Conservation (phyloP, 2,329 filamentous ascomycete species). For the Aureobasidium mangrovei region DNA sequence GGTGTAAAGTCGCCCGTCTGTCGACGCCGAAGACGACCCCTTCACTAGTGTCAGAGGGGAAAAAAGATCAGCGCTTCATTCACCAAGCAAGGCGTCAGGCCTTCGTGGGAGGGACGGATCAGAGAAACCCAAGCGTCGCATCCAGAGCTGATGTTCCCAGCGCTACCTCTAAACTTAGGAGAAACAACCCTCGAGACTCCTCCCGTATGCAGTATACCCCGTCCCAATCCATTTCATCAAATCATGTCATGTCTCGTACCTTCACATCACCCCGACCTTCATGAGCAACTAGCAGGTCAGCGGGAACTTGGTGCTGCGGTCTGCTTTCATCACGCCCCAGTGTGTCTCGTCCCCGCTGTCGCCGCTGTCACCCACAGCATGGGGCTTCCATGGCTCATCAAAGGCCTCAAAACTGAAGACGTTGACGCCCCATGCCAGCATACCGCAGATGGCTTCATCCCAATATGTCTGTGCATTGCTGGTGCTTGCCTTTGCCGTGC, state of each 20-base stretch:
- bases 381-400: constrained; percentile 62
- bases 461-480: constrained; percentile 53
- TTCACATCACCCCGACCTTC: not conserved
- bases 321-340: constrained; percentile 59
- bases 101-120: not conserved
- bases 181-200: not conserved
- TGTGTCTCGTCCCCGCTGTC: constrained; percentile 54
- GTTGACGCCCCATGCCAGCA: constrained; percentile 57
- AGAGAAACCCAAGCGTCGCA: not conserved
- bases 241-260: not conserved
- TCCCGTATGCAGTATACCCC: not conserved
- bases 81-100: constrained; percentile 11
- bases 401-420: constrained; percentile 68
- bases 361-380: constrained; percentile 54
- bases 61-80: not conserved
- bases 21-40: not conserved
- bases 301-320: constrained; percentile 50
- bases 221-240: not conserved
- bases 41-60: not conserved
- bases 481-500: constrained; percentile 50
- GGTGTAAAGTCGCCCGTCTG: not conserved
- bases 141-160: constrained; percentile 4
- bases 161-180: constrained; percentile 1
- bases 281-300: constrained; percentile 33
- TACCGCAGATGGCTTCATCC: constrained; percentile 53